These are phyloP conservation scores for Gnaphalium uliginosum DNA, from an alignment of 129 eudicot species.

Conservation along the genomic window DNA sequence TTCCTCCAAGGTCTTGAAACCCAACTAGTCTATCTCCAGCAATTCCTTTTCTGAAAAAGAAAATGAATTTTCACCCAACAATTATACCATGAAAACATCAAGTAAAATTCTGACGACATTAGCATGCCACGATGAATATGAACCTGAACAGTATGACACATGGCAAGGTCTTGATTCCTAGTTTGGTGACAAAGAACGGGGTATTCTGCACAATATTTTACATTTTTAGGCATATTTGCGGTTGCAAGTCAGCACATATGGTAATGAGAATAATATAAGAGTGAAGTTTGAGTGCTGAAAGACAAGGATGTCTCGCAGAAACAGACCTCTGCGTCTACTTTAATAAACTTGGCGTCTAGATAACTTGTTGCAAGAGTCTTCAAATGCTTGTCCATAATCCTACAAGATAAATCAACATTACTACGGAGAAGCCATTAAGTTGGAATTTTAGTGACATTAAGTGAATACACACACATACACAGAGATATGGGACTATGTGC, in stretches of 20 bases:
- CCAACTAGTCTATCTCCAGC: slow-evolving; percentile 78
- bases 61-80: background rate
- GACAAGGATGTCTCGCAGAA: background rate
- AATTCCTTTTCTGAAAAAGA: slow-evolving; percentile 51
- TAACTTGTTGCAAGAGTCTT: slow-evolving; percentile 78
- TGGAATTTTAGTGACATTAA: too few species aligned
- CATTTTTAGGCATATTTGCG: too few species aligned
- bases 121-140: slow-evolving; percentile 11
- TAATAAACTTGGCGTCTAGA: slow-evolving; percentile 73
- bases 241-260: too few species aligned
- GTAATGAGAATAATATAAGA: background rate
- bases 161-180: slow-evolving; percentile 85
- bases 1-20: slow-evolving; percentile 85
- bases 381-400: slow-evolving; percentile 98
- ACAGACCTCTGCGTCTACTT: slow-evolving; percentile 90
- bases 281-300: background rate
- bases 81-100: background rate
- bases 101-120: background rate
- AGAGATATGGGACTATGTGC: background rate
- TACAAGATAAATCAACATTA: slow-evolving; percentile 28
- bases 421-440: background rate
- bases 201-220: slow-evolving; percentile 66
- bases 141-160: slow-evolving; percentile 91
- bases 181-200: slow-evolving; percentile 84
- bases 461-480: background rate